These are phyloP conservation scores for Thelephora ganbajun DNA, from an alignment of 768 basidiomycete species.

Conservation along the genomic window DNA sequence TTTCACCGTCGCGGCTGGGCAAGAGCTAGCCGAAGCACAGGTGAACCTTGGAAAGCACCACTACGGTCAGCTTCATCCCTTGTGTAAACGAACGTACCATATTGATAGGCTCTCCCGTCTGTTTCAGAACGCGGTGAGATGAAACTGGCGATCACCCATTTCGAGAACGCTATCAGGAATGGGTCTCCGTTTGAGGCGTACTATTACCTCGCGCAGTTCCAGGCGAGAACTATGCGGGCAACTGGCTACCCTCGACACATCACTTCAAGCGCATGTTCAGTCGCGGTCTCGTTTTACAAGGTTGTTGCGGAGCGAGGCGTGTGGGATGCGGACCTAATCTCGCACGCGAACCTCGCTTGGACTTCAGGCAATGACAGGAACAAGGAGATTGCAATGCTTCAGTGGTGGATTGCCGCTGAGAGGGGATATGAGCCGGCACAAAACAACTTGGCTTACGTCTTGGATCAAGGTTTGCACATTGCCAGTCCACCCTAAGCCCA, in stretches of 20 bases:
- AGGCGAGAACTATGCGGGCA: slow-evolving; percentile 42
- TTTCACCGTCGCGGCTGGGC: slow-evolving; percentile 70
- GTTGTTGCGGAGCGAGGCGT: slow-evolving; percentile 81
- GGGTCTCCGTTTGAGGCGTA: slow-evolving; percentile 93
- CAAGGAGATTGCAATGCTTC: slow-evolving; percentile 73
- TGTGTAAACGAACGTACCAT: not conserved
- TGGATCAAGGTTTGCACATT: slow-evolving; percentile 67
- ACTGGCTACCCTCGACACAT: slow-evolving; percentile 30
- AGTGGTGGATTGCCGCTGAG: slow-evolving; percentile 94
- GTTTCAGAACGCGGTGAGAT: slow-evolving; percentile 55
- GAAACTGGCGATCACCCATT: slow-evolving; percentile 49
- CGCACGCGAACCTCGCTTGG: slow-evolving; percentile 73
- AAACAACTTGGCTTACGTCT: slow-evolving; percentile 84
- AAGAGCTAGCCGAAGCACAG: slow-evolving; percentile 86
- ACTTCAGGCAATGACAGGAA: slow-evolving; percentile 53
- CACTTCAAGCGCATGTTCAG: slow-evolving; percentile 66
- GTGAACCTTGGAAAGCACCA: slow-evolving; percentile 81
- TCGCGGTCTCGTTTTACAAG: slow-evolving; percentile 90
- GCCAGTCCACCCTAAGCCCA: too few relatives aligned
- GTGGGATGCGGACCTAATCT: slow-evolving; percentile 71
- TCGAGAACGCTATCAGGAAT: slow-evolving; percentile 73
- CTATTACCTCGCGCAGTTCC: slow-evolving; percentile 82
- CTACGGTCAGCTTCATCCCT: slow-evolving; percentile 29
- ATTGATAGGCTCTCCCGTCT: not conserved
- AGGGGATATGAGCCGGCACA: slow-evolving; percentile 85